These are phyloP conservation scores for Podila verticillata DNA, from an alignment of 192 early-diverging fungal genomes.

Conservation along the genomic window DNA sequence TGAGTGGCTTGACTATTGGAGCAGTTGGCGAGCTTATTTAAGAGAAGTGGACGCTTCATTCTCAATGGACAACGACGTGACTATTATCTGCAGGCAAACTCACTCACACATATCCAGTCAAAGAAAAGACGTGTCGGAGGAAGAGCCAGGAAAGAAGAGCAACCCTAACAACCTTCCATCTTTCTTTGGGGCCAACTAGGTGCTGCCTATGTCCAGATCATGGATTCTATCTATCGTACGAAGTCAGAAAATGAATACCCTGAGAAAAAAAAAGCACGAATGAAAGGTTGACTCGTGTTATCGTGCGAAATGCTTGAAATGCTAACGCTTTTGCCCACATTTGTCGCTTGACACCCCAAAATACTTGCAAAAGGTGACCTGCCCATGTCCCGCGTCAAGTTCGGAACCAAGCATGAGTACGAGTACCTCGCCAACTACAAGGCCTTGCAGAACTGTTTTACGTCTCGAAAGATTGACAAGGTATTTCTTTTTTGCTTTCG, in stretches of 20 bases:
- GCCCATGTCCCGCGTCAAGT: conserved; percentile 90
- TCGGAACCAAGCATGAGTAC: conserved; percentile 93
- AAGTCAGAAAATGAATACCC: not conserved
- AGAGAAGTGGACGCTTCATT: no score
- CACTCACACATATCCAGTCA: not conserved
- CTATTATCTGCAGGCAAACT: not conserved
- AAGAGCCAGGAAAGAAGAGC: not conserved
- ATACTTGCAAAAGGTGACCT: conserved; percentile 66
- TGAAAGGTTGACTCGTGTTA: no score
- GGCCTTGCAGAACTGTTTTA: conserved; percentile 87
- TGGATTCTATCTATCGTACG: conserved; percentile 76
- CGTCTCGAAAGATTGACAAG: conserved; percentile 92
- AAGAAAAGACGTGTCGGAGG: not conserved
- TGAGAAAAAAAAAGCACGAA: no score
- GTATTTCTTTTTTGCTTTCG: conserved; percentile 53
- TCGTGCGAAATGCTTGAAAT: no score
- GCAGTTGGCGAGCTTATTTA: no score
- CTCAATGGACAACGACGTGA: no score
- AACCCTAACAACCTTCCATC: not conserved
- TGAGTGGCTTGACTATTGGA: no score
- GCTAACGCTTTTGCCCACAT: no score
- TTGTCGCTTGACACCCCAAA: no score
- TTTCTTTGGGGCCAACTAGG: conserved; percentile 49
- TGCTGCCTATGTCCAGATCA: conserved; percentile 74
- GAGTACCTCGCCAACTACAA: conserved; percentile 97